Evolutionary conservation across 176 grass and related monocot species (phyloP).

Genomic region (Rhynchospora pubera): DNA sequence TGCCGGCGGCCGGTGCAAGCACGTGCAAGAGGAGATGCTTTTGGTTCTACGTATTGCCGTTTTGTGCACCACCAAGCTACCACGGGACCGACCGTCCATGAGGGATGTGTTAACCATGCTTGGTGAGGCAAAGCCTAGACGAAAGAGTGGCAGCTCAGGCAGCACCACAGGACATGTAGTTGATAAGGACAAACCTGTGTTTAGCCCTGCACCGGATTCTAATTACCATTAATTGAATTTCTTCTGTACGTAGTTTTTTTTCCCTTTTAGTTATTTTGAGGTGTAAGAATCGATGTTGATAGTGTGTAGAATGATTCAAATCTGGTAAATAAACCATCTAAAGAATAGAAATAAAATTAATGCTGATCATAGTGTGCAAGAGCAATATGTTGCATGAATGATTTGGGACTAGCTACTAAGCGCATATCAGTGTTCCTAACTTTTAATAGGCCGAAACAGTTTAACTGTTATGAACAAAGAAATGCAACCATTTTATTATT

Average conservation of each 20-base stretch:
- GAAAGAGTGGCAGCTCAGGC: conserved; percentile 65
- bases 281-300: background rate
- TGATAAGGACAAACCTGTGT: conserved; percentile 86
- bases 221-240: conserved; percentile 18
- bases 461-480: too few relatives aligned
- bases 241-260: conserved; percentile 40
- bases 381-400: background rate
- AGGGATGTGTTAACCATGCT: conserved; percentile 91
- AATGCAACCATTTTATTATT: too few relatives aligned
- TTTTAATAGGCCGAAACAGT: too few relatives aligned
- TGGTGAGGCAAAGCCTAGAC: conserved; percentile 73
- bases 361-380: too few relatives aligned
- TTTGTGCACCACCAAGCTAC: conserved; percentile 81
- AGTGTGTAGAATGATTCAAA: conserved; percentile 2
- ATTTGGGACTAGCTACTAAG: background rate
- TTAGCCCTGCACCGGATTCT: conserved; percentile 54
- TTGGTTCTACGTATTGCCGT: conserved; percentile 80
- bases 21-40: conserved; percentile 94
- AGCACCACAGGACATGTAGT: background rate
- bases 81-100: conserved; percentile 76
- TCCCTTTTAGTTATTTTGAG: background rate
- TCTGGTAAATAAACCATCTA: conserved; percentile 7
- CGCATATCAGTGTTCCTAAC: background rate
- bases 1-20: conserved; percentile 57
- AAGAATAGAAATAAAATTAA: background rate